phyloP scores from a whole-genome alignment of 1,284 basidiomycete genomes.

The Volvariella surrecta region DNA sequence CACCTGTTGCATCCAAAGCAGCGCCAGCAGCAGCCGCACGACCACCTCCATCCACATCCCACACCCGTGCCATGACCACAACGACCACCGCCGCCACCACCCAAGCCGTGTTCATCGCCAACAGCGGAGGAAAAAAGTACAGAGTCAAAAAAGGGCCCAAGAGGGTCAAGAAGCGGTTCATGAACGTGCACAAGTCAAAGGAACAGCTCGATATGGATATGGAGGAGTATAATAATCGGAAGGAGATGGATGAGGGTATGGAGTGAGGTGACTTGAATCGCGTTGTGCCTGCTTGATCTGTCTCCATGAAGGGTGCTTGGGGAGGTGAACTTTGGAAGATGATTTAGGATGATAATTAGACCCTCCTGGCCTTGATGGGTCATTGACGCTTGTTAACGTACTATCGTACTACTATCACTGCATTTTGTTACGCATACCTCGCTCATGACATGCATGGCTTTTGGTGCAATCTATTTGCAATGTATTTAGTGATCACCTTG shows the following conservation, averaged over 20 bases:
- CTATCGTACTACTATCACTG: no score
- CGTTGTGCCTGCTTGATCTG: no score
- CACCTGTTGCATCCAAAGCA: constrained; percentile 2
- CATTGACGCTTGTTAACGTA: no score
- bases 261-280: no score
- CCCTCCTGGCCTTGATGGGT: no score
- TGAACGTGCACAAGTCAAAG: constrained; percentile 12
- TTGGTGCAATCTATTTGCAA: no score
- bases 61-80: constrained; percentile 7
- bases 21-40: constrained; percentile 11
- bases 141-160: constrained; percentile 56
- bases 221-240: constrained; percentile 53
- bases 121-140: not conserved
- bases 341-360: no score
- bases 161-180: constrained; percentile 45
- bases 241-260: constrained; percentile 10
- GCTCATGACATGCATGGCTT: no score
- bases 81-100: constrained; percentile 19
- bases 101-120: constrained; percentile 12
- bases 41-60: constrained; percentile 14
- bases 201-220: constrained; percentile 62
- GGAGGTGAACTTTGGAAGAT: no score
- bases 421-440: no score
- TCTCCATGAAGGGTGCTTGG: no score
- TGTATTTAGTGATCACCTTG: no score